phyloP scores from a whole-genome alignment of 352 stramenopile species.

The Pythium phragmiticola region DNA sequence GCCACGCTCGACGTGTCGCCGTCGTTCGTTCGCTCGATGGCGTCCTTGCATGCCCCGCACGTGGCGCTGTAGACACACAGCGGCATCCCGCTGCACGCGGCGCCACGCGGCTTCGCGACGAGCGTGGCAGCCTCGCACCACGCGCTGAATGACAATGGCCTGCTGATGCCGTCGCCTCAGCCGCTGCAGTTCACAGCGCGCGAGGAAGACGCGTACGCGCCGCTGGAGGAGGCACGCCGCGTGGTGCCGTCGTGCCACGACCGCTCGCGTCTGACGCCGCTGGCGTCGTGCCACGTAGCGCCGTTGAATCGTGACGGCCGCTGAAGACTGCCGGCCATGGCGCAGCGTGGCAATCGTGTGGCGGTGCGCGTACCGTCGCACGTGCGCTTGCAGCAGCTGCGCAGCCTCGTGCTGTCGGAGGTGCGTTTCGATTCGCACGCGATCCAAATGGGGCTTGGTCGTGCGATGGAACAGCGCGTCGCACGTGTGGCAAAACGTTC shows the following conservation, averaged over 20 bases:
- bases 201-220: slow-evolving; percentile 30
- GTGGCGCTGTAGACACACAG: slow-evolving; percentile 42
- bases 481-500: slow-evolving; percentile 50
- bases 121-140: slow-evolving; percentile 21
- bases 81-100: slow-evolving; percentile 16
- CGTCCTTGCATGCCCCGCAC: slow-evolving; percentile 28
- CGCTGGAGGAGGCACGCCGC: slow-evolving; percentile 38
- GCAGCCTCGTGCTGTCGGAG: slow-evolving; percentile 32
- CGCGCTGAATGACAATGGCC: slow-evolving; percentile 42
- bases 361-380: slow-evolving; percentile 40
- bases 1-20: slow-evolving; percentile 7
- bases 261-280: slow-evolving; percentile 34
- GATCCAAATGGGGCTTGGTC: slow-evolving; percentile 6
- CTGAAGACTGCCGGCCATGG: slow-evolving; percentile 12
- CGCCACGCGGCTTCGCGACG: neutral
- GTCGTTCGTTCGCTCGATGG: neutral
- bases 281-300: slow-evolving; percentile 35
- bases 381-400: slow-evolving; percentile 40
- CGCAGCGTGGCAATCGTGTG: slow-evolving; percentile 26
- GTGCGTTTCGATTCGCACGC: slow-evolving; percentile 33
- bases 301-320: slow-evolving; percentile 38
- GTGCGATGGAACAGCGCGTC: slow-evolving; percentile 35
- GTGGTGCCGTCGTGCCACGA: slow-evolving; percentile 24
- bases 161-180: slow-evolving; percentile 24
- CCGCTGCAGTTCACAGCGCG: slow-evolving; percentile 17